Evolutionary conservation across 495 filamentous ascomycete species (phyloP).

Genomic region (Zalerion maritima): DNA sequence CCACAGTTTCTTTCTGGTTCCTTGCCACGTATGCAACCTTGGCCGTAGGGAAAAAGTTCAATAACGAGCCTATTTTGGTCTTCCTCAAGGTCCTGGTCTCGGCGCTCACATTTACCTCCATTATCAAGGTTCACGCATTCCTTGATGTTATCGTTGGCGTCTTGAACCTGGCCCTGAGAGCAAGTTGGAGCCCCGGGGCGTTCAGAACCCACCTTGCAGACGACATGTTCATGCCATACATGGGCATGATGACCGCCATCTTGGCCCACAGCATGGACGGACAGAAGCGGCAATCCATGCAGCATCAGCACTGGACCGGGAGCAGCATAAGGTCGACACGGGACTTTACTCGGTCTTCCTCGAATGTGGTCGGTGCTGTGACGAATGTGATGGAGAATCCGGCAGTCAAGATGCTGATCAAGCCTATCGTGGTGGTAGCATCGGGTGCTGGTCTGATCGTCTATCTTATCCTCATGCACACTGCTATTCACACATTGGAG

Average conservation of each 20-base stretch:
- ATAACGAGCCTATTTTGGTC: slow-evolving; percentile 27
- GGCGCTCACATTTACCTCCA: slow-evolving; percentile 22
- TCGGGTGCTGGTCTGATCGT: slow-evolving; percentile 11
- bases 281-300: slow-evolving; percentile 10
- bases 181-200: slow-evolving; percentile 28
- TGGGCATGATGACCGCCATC: slow-evolving; percentile 35
- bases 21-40: slow-evolving; percentile 38
- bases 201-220: slow-evolving; percentile 31
- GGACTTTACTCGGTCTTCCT: slow-evolving; percentile 2
- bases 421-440: slow-evolving; percentile 8
- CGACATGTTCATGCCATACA: slow-evolving; percentile 36
- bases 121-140: slow-evolving; percentile 27
- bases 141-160: slow-evolving; percentile 27
- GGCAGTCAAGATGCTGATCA: slow-evolving; percentile 1
- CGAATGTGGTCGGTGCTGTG: too few species aligned
- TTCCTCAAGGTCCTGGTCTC: slow-evolving; percentile 34
- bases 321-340: slow-evolving; percentile 4
- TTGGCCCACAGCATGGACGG: slow-evolving; percentile 12
- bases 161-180: slow-evolving; percentile 20
- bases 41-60: slow-evolving; percentile 19
- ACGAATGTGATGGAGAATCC: too few species aligned
- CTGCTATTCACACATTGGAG: slow-evolving; percentile 17
- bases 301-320: slow-evolving; percentile 9
- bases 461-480: slow-evolving; percentile 21
- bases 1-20: slow-evolving; percentile 47